phyloP scores from a whole-genome alignment of 2,329 filamentous ascomycete genomes.

The Aspergillus awamori region DNA sequence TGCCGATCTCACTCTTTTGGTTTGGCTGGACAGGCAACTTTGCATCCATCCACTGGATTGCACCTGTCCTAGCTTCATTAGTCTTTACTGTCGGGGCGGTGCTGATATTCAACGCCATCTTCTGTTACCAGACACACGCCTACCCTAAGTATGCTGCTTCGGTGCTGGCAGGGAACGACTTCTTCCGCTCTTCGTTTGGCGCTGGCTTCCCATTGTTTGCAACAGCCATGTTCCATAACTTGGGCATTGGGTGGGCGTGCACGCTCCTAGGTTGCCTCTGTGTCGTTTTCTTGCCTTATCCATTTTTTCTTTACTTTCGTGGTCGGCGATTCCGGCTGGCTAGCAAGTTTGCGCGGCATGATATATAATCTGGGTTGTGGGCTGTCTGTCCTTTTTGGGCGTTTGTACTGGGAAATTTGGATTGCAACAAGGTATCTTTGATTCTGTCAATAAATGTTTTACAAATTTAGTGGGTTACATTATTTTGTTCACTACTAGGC shows the following conservation, averaged over 20 bases:
- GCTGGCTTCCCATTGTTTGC: slow-evolving; percentile 35
- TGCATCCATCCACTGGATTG: slow-evolving; percentile 64
- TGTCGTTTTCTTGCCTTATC: slow-evolving; percentile 41
- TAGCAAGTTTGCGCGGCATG: slow-evolving; percentile 27
- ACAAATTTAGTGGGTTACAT: no score
- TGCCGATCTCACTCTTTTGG: slow-evolving; percentile 69
- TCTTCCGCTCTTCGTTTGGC: slow-evolving; percentile 64
- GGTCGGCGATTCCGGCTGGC: slow-evolving; percentile 23
- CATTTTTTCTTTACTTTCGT: slow-evolving; percentile 34
- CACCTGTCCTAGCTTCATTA: slow-evolving; percentile 63
- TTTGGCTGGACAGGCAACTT: slow-evolving; percentile 68
- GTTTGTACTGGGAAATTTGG: no score
- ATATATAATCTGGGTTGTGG: slow-evolving; percentile 13
- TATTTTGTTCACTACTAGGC: no score
- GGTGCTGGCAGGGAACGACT: slow-evolving; percentile 74
- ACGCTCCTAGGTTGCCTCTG: slow-evolving; percentile 33
- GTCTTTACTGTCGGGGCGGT: slow-evolving; percentile 73
- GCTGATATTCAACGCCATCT: slow-evolving; percentile 70
- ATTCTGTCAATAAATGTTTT: no score
- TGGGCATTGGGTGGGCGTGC: slow-evolving; percentile 36
- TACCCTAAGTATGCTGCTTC: slow-evolving; percentile 72
- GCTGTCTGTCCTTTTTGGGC: no score
- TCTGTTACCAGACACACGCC: slow-evolving; percentile 73
- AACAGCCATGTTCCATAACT: slow-evolving; percentile 36
- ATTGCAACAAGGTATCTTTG: no score